These are phyloP conservation scores for Linum usitatissimum DNA, from an alignment of 345 rosid species.

Conservation along the genomic window DNA sequence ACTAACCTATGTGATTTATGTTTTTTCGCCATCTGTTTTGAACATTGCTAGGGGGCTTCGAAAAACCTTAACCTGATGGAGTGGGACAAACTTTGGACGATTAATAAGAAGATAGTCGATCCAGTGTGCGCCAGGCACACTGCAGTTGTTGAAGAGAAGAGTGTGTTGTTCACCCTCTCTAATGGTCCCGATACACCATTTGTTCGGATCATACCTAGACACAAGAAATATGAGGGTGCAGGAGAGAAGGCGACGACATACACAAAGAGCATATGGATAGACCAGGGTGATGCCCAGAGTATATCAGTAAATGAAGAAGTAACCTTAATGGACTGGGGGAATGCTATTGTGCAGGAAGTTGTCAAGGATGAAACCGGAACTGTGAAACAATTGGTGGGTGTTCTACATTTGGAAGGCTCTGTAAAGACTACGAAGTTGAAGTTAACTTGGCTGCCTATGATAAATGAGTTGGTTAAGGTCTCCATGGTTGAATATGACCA, in stretches of 20 bases:
- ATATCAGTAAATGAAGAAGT: slow-evolving; percentile 69
- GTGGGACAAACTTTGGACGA: slow-evolving; percentile 97
- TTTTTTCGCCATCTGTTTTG: neutral
- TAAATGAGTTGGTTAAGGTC: slow-evolving; percentile 45
- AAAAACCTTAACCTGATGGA: slow-evolving; percentile 95
- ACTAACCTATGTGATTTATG: neutral
- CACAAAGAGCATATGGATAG: slow-evolving; percentile 72
- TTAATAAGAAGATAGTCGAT: slow-evolving; percentile 83
- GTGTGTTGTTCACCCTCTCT: slow-evolving; percentile 45
- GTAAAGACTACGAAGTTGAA: slow-evolving; percentile 83
- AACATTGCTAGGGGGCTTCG: slow-evolving; percentile 59
- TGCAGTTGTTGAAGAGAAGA: slow-evolving; percentile 58
- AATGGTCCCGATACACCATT: slow-evolving; percentile 63
- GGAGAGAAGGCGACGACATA: slow-evolving; percentile 83
- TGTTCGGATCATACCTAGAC: slow-evolving; percentile 69
- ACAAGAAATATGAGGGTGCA: slow-evolving; percentile 86
- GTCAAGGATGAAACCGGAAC: slow-evolving; percentile 48
- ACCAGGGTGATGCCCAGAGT: slow-evolving; percentile 56
- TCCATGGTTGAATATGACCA: slow-evolving; percentile 50
- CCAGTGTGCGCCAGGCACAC: slow-evolving; percentile 96
- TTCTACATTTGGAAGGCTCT: slow-evolving; percentile 75
- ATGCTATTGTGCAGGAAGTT: slow-evolving; percentile 64
- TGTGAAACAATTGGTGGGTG: slow-evolving; percentile 45
- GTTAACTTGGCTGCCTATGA: slow-evolving; percentile 80
- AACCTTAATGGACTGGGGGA: slow-evolving; percentile 94